Evolutionary conservation across 306 rosid species (phyloP).

Genomic region (Pterocarpus macrocarpus): DNA sequence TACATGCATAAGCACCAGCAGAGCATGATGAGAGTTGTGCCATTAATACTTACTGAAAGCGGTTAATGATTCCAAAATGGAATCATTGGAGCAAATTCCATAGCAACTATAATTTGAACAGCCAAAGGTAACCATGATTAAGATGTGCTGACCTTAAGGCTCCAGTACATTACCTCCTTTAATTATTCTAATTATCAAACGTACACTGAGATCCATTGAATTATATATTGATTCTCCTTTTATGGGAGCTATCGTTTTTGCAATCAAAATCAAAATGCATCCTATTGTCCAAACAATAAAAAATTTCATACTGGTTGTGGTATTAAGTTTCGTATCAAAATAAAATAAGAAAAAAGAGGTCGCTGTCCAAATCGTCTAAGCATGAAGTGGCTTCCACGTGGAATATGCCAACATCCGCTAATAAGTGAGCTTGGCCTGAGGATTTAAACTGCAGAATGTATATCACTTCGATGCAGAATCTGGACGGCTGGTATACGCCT

Average conservation of each 20-base stretch:
- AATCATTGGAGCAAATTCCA: slow-evolving; percentile 3
- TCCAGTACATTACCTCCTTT: background rate
- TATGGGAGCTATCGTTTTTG: background rate
- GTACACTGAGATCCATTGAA: slow-evolving; percentile 15
- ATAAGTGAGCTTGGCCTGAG: no score
- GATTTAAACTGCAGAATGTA: slow-evolving; percentile 4
- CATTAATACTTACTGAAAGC: background rate
- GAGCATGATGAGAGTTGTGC: background rate
- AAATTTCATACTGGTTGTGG: slow-evolving; percentile 33
- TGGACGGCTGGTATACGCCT: background rate
- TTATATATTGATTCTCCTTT: background rate
- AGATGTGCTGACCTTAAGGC: background rate
- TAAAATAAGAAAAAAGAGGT: slow-evolving; percentile 16
- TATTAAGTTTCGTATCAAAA: slow-evolving; percentile 11
- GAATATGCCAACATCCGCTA: slow-evolving; percentile 26
- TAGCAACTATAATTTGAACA: background rate
- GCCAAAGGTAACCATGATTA: slow-evolving; percentile 24
- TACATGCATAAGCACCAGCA: background rate
- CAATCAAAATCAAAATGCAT: slow-evolving; percentile 10
- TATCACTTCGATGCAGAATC: slow-evolving; percentile 26
- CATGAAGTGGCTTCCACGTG: slow-evolving; percentile 46
- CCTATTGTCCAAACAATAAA: background rate
- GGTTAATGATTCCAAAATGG: slow-evolving; percentile 13
- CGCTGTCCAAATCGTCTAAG: slow-evolving; percentile 37
- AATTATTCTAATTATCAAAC: background rate